Conservation (phyloP, 202 grass and related monocot genomes). For the Zoysia matrella region DNA sequence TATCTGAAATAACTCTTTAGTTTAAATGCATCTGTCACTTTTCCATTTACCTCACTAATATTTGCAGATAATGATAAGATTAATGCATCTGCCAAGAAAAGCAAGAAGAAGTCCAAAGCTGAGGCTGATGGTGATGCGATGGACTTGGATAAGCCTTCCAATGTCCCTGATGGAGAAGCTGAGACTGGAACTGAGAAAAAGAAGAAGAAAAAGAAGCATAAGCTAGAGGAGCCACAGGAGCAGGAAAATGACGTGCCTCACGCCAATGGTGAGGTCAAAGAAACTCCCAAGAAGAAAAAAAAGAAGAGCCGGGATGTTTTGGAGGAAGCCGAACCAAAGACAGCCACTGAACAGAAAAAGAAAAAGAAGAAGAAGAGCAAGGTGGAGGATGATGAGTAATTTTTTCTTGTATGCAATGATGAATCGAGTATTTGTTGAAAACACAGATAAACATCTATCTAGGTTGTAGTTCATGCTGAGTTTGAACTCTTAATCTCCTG, state of each 20-base stretch:
- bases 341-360: slow-evolving; percentile 65
- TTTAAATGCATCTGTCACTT: neutral
- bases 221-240: slow-evolving; percentile 57
- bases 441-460: slow-evolving; percentile 27
- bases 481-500: neutral
- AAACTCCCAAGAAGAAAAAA: slow-evolving; percentile 85
- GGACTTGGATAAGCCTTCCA: slow-evolving; percentile 44
- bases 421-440: slow-evolving; percentile 28
- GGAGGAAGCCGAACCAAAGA: slow-evolving; percentile 53
- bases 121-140: slow-evolving; percentile 52
- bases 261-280: slow-evolving; percentile 42
- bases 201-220: slow-evolving; percentile 92
- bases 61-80: slow-evolving; percentile 39
- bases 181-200: slow-evolving; percentile 70
- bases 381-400: slow-evolving; percentile 47
- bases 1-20: neutral
- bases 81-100: slow-evolving; percentile 58
- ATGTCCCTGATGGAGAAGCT: slow-evolving; percentile 14
- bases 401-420: slow-evolving; percentile 13
- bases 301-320: slow-evolving; percentile 58
- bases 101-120: slow-evolving; percentile 76
- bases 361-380: slow-evolving; percentile 73
- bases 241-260: slow-evolving; percentile 11
- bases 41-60: neutral
- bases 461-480: slow-evolving; percentile 15